phyloP scores from a whole-genome alignment of 805 yeast genomes.

The Yarrowia bubula region DNA sequence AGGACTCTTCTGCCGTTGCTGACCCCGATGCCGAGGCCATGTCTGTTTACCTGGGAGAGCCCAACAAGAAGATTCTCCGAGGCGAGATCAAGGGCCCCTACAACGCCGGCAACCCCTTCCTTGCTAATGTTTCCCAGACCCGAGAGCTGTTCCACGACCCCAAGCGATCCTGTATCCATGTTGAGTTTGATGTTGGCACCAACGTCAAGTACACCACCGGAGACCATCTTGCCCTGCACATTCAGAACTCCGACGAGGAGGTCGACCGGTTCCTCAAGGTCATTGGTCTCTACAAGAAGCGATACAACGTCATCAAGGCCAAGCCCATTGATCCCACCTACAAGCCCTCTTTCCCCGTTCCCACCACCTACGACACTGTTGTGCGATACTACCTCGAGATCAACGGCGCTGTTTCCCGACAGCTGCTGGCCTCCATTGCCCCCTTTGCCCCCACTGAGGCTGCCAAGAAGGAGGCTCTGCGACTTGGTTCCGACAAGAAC shows the following conservation, averaged over 20 bases:
- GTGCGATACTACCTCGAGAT: slow-evolving; percentile 86
- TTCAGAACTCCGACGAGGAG: slow-evolving; percentile 78
- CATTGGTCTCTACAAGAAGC: slow-evolving; percentile 56
- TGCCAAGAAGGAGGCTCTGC: slow-evolving; percentile 48
- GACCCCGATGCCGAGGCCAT: slow-evolving; percentile 38
- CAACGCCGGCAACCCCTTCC: slow-evolving; percentile 75
- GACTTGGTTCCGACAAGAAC: slow-evolving; percentile 65
- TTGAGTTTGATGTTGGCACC: slow-evolving; percentile 77
- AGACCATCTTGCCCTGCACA: slow-evolving; percentile 94
- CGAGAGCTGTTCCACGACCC: slow-evolving; percentile 66
- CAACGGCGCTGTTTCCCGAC: slow-evolving; percentile 91
- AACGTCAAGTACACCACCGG: slow-evolving; percentile 87
- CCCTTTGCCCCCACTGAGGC: slow-evolving; percentile 76
- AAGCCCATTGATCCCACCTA: slow-evolving; percentile 60
- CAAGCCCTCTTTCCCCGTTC: slow-evolving; percentile 45
- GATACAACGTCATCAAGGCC: slow-evolving; percentile 58
- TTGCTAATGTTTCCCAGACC: slow-evolving; percentile 62
- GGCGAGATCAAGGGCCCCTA: slow-evolving; percentile 60
- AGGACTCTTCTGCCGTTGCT: slow-evolving; percentile 31
- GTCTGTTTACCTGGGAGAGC: slow-evolving; percentile 77
- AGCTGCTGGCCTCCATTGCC: slow-evolving; percentile 66
- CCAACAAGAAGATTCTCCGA: slow-evolving; percentile 56
- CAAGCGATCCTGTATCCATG: slow-evolving; percentile 80
- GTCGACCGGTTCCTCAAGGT: slow-evolving; percentile 63
- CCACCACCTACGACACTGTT: slow-evolving; percentile 86